A percentile compares a stretch with the other conserved stretches of the same genome.
These are phyloP conservation scores for Entelexis sorbosivorans DNA, from an alignment of 1,139 yeast genomes.

Conservation along the genomic window DNA sequence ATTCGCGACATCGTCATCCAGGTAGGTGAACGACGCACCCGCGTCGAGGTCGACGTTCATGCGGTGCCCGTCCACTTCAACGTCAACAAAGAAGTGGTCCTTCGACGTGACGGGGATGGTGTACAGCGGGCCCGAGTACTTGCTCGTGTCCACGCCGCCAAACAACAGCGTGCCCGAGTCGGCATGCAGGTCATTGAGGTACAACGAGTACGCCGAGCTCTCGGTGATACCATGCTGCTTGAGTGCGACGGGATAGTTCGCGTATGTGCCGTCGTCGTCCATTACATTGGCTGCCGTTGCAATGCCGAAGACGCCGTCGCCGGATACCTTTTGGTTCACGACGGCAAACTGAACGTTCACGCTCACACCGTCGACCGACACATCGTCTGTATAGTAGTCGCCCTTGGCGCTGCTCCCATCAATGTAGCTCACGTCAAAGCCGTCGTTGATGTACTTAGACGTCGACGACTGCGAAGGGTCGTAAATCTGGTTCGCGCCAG, in stretches of 20 bases:
- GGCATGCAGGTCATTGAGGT: conserved; percentile 36
- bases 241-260: conserved; percentile 41
- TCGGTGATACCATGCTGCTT: conserved; percentile 39
- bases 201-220: conserved; percentile 42
- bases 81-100: conserved; percentile 9
- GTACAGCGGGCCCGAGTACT: conserved; percentile 39
- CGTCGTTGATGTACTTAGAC: conserved; percentile 26
- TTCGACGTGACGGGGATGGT: conserved; percentile 23
- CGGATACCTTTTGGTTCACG: background rate
- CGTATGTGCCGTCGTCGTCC: conserved; percentile 15
- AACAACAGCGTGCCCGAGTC: conserved; percentile 41
- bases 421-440: conserved; percentile 13
- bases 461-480: conserved; percentile 36
- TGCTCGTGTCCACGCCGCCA: conserved; percentile 49
- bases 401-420: conserved; percentile 12
- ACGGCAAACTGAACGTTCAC: conserved; percentile 13
- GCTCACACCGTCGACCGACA: conserved; percentile 1
- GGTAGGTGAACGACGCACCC: conserved; percentile 34
- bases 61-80: conserved; percentile 7
- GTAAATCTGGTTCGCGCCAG: conserved; percentile 25
- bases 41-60: conserved; percentile 13
- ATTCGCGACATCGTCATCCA: conserved; percentile 32
- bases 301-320: conserved; percentile 10
- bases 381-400: conserved; percentile 14
- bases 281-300: background rate